Evolutionary conservation across 805 yeast genomes (phyloP), one percentile per base, ranked within the genome.

Genomic region (Candida tammaniensis): DNA sequence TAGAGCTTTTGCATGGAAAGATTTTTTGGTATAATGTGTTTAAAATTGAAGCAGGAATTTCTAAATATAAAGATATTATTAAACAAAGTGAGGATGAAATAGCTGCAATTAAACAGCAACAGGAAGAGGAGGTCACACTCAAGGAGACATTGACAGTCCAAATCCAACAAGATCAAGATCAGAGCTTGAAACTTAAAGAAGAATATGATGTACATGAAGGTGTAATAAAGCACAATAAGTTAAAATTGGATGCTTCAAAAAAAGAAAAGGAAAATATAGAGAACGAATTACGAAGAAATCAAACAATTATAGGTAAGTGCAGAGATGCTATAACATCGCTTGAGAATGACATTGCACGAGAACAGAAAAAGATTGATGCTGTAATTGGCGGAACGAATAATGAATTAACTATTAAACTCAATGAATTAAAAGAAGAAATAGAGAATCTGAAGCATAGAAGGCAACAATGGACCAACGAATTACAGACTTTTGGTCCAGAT

Each of bases 371-470:
- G 43, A 54, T 74, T 11, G 69, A 67, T 21, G 55, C 51, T 9
- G 52, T 61, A 5, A 61, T 62, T 35, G 78, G 76, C 11, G 76
- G 72, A 1, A 59, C 68, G 4, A 65, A 61, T 30, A 70, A 66
- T 17, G 48, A 42, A 10, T 42, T 68, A 22, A 40, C 47, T 7
- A 40, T 46, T 18, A 44, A 47, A 12, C 17, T 37, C 8, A n/a
- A 15, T 10, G 17, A 30, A 7, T 19, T 35, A 16, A 33, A 30
- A 8, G 3, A 2, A 5, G 25, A 21, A 16, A 8, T 25, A 4
- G 25, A 25, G 11, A 12, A 24, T 5, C 17, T 25, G 16, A 30
- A 35, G 22, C n/a, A 17, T 3, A 5, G 16, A 30, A 30, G 20
- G 15, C 3, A 20, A 17, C 17, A 32, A 38, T 9, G 35, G 33